Evolutionary conservation across 177 flowering plant genomes (phyloP).

Genomic region (Telopea speciosissima): DNA sequence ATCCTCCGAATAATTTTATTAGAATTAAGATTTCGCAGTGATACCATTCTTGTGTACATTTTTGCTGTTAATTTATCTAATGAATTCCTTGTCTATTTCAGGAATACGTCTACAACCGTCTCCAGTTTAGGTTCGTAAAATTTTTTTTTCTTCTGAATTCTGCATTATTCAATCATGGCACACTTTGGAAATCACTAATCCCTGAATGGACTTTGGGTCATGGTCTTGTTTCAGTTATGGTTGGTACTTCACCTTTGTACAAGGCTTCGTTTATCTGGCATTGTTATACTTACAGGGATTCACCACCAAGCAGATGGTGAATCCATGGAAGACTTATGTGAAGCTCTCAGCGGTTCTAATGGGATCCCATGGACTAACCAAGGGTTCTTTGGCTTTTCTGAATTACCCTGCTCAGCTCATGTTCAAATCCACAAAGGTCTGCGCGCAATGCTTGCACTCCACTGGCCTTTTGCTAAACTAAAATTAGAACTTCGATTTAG

Average conservation of each 20-base stretch:
- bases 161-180: background rate
- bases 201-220: constrained; percentile 22
- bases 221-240: constrained; percentile 62
- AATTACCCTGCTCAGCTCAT: constrained; percentile 94
- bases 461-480: too few species aligned
- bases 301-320: constrained; percentile 89
- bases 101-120: constrained; percentile 76
- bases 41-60: background rate
- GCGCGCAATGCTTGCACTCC: too few species aligned
- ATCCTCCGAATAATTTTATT: background rate
- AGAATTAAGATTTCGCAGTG: too few species aligned
- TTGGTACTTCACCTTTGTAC: constrained; percentile 97
- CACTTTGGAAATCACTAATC: too few species aligned
- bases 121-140: constrained; percentile 50
- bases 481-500: too few species aligned
- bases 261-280: constrained; percentile 72
- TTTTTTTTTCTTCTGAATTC: background rate
- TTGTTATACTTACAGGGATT: constrained; percentile 78
- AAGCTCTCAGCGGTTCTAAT: constrained; percentile 88
- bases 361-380: constrained; percentile 96
- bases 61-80: too few species aligned
- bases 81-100: constrained; percentile 26
- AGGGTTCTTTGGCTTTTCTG: constrained; percentile 96
- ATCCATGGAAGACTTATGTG: constrained; percentile 89
- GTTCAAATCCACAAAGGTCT: constrained; percentile 81